A percentile compares a stretch with the other conserved stretches of the same genome.
phyloP scores from a whole-genome alignment of 768 basidiomycete genomes.

The Termitomyces sp. region DNA sequence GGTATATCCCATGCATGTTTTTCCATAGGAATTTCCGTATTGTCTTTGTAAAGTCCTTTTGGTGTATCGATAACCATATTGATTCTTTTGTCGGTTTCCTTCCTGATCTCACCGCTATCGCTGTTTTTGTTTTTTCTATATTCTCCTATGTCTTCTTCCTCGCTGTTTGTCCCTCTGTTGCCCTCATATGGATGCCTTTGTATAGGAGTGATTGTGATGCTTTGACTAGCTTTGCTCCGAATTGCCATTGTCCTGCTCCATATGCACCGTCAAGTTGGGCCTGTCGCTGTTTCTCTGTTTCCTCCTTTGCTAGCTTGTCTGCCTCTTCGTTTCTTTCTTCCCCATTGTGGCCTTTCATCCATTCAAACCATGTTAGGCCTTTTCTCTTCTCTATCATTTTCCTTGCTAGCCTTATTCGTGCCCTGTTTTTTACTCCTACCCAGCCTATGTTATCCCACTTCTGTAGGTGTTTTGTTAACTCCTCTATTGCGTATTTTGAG shows the following conservation, averaged over 20 bases:
- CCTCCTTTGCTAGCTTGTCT: background rate
- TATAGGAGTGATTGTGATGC: background rate
- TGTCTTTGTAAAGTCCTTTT: background rate
- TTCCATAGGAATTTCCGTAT: background rate
- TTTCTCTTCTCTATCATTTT: background rate
- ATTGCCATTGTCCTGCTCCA: background rate
- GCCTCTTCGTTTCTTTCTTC: background rate
- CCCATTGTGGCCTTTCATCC: background rate
- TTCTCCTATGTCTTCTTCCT: background rate
- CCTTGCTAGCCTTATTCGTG: background rate
- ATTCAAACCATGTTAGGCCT: background rate
- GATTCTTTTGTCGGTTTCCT: background rate
- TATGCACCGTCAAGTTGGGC: background rate
- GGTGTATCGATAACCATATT: background rate
- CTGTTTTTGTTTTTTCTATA: background rate
- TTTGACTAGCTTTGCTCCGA: background rate
- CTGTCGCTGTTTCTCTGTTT: fast-evolving
- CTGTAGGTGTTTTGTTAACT: background rate
- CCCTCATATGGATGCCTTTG: background rate
- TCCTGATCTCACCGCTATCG: background rate
- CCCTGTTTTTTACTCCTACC: background rate
- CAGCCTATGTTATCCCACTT: background rate
- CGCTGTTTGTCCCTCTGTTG: fast-evolving
- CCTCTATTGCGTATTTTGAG: background rate
- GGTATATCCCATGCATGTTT: background rate